phyloP scores from a whole-genome alignment of 192 early-diverging fungal genomes.

The Rhizoclosmatium globosum region DNA sequence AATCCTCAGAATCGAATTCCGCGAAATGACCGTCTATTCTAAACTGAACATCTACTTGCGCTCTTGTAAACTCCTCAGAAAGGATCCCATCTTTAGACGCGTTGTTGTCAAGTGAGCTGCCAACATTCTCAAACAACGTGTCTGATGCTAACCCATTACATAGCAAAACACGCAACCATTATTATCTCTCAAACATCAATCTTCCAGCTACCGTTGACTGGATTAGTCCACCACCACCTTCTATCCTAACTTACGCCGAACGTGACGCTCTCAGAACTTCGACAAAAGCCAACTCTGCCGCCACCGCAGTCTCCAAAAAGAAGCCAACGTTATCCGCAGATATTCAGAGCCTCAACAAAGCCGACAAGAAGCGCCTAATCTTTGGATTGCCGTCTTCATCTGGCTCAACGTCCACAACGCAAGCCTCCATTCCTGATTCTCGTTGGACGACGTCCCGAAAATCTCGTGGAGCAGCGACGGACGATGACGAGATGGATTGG shows the following conservation, averaged over 20 bases:
- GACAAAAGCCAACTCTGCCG: not conserved
- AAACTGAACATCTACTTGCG: slow-evolving; percentile 20
- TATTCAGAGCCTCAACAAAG: not conserved
- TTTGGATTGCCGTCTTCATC: not conserved
- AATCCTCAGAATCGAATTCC: not conserved
- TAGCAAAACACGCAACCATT: slow-evolving; percentile 22
- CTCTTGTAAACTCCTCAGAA: not conserved
- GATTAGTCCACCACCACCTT: slow-evolving; percentile 8
- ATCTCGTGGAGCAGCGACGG: not conserved
- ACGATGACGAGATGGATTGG: not conserved
- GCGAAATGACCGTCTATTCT: not conserved
- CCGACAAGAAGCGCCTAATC: slow-evolving; percentile 1
- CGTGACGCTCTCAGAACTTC: not conserved
- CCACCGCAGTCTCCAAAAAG: not conserved
- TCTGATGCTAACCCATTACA: not conserved
- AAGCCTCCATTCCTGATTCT: no score
- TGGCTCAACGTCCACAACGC: not conserved
- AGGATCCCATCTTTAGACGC: slow-evolving; percentile 13
- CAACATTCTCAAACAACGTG: not conserved
- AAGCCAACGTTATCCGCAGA: not conserved
- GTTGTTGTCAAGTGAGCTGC: slow-evolving; percentile 30
- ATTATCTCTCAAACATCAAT: slow-evolving; percentile 12
- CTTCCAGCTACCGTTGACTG: not conserved
- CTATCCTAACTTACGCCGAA: not conserved
- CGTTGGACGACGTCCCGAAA: no score